Evolutionary conservation across 805 yeast genomes (phyloP), one percentile per base, ranked within the genome.

Genomic region (Saccharomycopsis guyanensis): DNA sequence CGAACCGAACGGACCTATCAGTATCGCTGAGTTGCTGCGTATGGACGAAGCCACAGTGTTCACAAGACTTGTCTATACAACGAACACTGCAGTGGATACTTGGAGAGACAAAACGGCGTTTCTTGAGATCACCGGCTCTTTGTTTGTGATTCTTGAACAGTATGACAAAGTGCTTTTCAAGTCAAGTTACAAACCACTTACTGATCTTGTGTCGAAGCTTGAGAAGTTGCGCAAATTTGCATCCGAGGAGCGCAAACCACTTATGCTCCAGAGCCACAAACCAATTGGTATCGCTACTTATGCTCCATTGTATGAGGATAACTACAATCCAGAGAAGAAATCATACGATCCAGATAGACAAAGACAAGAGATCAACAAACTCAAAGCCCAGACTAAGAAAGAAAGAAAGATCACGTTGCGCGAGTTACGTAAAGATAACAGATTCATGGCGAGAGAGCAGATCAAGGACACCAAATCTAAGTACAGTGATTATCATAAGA

Each of bases 321-420:
- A 88, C 70, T 93, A 82, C 76, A 91, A 89, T 67, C 96, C 96
- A 47, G 96, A 87, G 60, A 86, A 80, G 76, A 89, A 86, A 68
- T 85, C 94, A 6, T 84, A 87, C 63, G 96, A 91, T 62, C 75
- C 83, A 43, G 84, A 89, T 61, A 73, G 80, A 55, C 80, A 82
- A 50, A 75, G 93, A 64, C 86, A 80, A 55, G 97, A 93, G 64
- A 66, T 86, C 56, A 74, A 73, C 61, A 93, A 93, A 72, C 75
- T 91, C 70, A 78, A 76, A 65, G 80, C 83, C 18, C 86, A 85
- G 66, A 68, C 88, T 65, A 93, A 93, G 79, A 84, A 88, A 65
- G 98, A 93, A 66, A 79, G 82, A 61, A 93, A 93, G 68, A 76
- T 81, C 56, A 82, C 89, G 0, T 65, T 93, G 66, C 86, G 89